phyloP scores from a whole-genome alignment of 495 filamentous ascomycete genomes.

The Chaetomium cochliodes region DNA sequence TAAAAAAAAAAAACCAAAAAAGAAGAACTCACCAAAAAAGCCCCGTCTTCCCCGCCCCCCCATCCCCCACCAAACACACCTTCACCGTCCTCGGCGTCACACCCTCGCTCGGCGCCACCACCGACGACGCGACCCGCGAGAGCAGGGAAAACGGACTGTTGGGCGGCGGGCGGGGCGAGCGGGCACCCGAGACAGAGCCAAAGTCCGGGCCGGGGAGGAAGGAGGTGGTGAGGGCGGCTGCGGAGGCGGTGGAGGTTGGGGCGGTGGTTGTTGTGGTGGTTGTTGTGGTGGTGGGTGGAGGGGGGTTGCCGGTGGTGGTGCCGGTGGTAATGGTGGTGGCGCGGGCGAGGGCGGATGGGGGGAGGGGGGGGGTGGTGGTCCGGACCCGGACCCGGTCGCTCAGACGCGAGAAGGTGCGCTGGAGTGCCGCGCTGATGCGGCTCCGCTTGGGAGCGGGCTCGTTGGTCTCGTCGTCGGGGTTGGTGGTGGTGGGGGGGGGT shows the following conservation, averaged over 20 bases:
- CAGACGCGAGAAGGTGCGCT: slow-evolving; percentile 16
- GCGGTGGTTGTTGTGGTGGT: neutral
- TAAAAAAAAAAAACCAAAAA: neutral
- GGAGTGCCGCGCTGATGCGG: slow-evolving; percentile 11
- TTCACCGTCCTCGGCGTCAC: slow-evolving; percentile 22
- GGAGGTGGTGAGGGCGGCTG: neutral
- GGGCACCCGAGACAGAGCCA: no score
- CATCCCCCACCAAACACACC: slow-evolving; percentile 28
- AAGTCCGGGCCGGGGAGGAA: neutral
- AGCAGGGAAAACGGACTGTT: slow-evolving; percentile 12
- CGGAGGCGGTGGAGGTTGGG: neutral
- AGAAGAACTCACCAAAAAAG: slow-evolving; percentile 26
- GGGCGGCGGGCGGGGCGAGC: no score
- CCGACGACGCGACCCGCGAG: slow-evolving; percentile 5
- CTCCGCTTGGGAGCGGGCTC: slow-evolving; percentile 22
- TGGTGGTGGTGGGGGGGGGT: neutral
- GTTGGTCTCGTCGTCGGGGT: neutral
- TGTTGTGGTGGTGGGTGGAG: neutral
- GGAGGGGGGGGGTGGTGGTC: neutral
- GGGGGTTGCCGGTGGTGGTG: neutral
- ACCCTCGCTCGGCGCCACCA: neutral
- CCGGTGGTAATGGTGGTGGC: neutral
- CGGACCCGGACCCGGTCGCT: neutral
- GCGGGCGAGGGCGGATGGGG: neutral
- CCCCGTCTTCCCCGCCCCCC: slow-evolving; percentile 29